phyloP scores from a whole-genome alignment of 208 protist species.

The Herpetomonas muscarum region DNA sequence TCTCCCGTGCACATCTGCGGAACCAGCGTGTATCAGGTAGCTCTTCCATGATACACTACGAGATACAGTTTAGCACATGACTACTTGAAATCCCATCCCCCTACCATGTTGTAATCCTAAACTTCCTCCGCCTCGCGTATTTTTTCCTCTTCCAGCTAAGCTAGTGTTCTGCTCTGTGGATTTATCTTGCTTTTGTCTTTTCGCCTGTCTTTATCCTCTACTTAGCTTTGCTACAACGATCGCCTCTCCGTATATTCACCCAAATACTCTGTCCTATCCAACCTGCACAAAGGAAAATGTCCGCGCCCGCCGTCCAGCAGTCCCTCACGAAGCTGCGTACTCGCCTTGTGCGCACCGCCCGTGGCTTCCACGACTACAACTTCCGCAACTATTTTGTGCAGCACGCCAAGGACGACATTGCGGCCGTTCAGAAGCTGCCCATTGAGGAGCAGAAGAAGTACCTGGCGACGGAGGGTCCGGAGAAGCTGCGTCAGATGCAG shows the following conservation, averaged over 20 bases:
- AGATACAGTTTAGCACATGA: too few species aligned
- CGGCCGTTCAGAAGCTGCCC: slow-evolving; percentile 30
- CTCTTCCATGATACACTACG: too few species aligned
- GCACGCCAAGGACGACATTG: slow-evolving; percentile 77
- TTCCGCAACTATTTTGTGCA: slow-evolving; percentile 85
- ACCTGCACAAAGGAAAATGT: slow-evolving; percentile 8
- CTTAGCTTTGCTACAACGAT: not conserved
- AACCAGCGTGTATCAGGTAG: too few species aligned
- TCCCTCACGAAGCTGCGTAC: slow-evolving; percentile 44
- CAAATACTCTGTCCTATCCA: not conserved
- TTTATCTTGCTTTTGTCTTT: too few species aligned
- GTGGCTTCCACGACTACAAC: slow-evolving; percentile 84
- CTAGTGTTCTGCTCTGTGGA: too few species aligned
- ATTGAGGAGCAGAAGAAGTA: slow-evolving; percentile 56
- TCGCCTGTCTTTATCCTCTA: slow-evolving; percentile 7
- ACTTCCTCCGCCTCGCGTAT: too few species aligned
- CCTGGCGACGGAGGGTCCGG: slow-evolving; percentile 36
- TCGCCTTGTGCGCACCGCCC: slow-evolving; percentile 52
- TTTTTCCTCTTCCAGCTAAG: too few species aligned
- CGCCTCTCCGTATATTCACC: too few species aligned
- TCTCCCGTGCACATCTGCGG: too few species aligned
- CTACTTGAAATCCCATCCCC: too few species aligned
- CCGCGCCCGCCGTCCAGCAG: slow-evolving; percentile 16
- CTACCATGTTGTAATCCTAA: too few species aligned
- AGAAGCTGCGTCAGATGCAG: slow-evolving; percentile 74